Base-by-base conservation (phyloP, 306 rosid species). In the Glycine latifolia region DNA sequence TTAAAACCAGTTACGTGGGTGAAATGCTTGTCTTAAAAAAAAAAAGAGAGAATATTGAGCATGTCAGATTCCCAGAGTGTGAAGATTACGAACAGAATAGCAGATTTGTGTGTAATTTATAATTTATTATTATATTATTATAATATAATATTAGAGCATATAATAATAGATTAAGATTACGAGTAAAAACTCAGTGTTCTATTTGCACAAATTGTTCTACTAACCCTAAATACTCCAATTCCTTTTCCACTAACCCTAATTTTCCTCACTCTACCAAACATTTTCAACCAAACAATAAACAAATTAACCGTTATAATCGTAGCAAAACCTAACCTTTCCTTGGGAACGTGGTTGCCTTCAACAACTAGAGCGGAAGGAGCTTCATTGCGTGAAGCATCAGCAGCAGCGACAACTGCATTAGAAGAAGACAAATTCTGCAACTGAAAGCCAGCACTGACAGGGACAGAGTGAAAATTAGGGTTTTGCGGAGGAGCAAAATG, bases 401-500 rank as follows among this genome's bases (percentile, higher is more conserved):
- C 58, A 11, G 66, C 35, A 5, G 31, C 9, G 5, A 31, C 67
- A 13, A 71, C 68, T 1, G 84, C 46, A 56, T 65, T 83, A 49
- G 88, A 31, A 39, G 43, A 39, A 39, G 43, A 39, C 0, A 39
- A 39, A 4, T 3, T 39, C 43, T 3, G 43, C 3, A 4, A 4
- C 43, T 39, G 43, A 39, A 39, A 39, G 43, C 5, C 91, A 12
- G 96, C 84, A 67, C 87, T 69, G 9, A 75, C 67, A n/a, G 87
- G 79, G 6, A 62, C 39, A 35, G 89, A 69, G 3, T 71, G 91
- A 39, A 76, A 85, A 87, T 82, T 94, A 87, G 92, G 98, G 94
- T 81, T 88, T 75, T 81, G 92, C 12, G 78, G 89, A 82, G 65
- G 88, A 86, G 88, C 65, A 87, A 94, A 88, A 76, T 81, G 88